Base-by-base conservation (phyloP, 768 basidiomycete species). In the Polyporus arcularius region DNA sequence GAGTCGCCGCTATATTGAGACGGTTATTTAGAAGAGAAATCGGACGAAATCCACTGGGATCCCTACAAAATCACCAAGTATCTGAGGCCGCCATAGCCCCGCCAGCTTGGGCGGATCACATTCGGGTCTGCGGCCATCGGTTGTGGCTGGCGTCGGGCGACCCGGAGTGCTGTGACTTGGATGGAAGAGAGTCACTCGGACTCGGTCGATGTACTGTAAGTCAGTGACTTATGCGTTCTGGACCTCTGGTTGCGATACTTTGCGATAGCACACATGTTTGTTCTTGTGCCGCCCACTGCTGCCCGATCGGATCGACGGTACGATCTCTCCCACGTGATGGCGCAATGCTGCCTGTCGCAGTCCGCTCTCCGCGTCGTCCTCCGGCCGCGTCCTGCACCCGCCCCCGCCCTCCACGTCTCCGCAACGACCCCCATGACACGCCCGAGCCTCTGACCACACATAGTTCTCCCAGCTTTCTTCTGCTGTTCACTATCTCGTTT, bases 61-160 rank as follows among this genome's bases (percentile, higher is more conserved):
- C 71, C 82, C 11, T 68, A 86, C 86, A 87, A 86, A 38, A 86
- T 76, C 30, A 86, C 67, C 11, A 88, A 68, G 60, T 78, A 70
- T 31, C 72, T 73, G 46, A 85, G 70, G 1, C 66, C 63, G 21
- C 67, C 53, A 55, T 80, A 80, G 6, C 82, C 82, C 41, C 68
- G 75, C 83, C 85, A 86, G 28, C 55, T 57, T 9, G 61, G 58
- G 10, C 67, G 55, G 11, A 67, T 57, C 15, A 46, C 45, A 55
- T 56, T n/a, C 5, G 43, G 57, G 32, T 18, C 31, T 42, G 53
- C 46, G 2, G 46, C 26, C 46, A 48, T 48, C 21, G 46, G n/a
- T 18, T 26, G 18, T 9, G 18, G 18, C 21, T 28, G 46, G 21
- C 28, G 18, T 21, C 11, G 5, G 32, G 26, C 11, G 11, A 16